Percentiles rank a stretch among this genome's conserved stretches.
These are phyloP conservation scores for Tulasnella sp. DNA, from an alignment of 768 basidiomycete species.

Conservation along the genomic window DNA sequence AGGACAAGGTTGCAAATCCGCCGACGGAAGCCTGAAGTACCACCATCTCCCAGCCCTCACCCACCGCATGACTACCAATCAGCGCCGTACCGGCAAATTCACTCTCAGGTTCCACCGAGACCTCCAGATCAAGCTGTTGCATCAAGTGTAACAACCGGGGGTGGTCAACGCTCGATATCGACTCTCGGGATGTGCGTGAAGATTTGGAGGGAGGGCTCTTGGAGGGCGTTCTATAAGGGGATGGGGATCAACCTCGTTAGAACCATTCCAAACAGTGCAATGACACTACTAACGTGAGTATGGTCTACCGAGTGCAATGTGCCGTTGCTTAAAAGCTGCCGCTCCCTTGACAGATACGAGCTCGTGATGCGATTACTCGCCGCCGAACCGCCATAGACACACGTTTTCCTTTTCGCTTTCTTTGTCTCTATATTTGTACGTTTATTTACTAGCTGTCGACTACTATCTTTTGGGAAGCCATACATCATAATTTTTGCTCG, in stretches of 20 bases:
- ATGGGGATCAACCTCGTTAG: conserved; percentile 83
- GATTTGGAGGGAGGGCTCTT: conserved; percentile 54
- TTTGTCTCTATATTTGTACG: neutral
- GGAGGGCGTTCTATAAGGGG: conserved; percentile 84
- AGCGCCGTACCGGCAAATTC: conserved; percentile 40
- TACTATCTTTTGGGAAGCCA: neutral
- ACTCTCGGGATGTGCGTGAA: conserved; percentile 40
- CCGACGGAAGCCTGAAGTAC: conserved; percentile 14
- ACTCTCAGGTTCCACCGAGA: neutral
- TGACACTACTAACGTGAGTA: conserved; percentile 86
- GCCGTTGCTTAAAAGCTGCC: conserved; percentile 13
- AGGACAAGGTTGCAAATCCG: conserved; percentile 92
- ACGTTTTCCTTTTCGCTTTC: neutral
- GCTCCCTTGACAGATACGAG: conserved; percentile 33
- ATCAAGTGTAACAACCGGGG: neutral
- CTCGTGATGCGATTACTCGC: conserved; percentile 29
- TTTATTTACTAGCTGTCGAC: neutral
- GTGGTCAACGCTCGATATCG: conserved; percentile 60
- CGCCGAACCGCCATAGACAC: neutral
- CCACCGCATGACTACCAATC: conserved; percentile 18
- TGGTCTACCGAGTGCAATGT: neutral
- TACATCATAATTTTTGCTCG: neutral
- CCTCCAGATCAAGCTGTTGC: neutral
- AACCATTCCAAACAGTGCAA: conserved; percentile 92
- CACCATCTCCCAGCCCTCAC: neutral